Percentiles rank a stretch among this genome's conserved stretches.
phyloP scores from a whole-genome alignment of 2,329 filamentous ascomycete genomes.

The Xylariaceae sp. region DNA sequence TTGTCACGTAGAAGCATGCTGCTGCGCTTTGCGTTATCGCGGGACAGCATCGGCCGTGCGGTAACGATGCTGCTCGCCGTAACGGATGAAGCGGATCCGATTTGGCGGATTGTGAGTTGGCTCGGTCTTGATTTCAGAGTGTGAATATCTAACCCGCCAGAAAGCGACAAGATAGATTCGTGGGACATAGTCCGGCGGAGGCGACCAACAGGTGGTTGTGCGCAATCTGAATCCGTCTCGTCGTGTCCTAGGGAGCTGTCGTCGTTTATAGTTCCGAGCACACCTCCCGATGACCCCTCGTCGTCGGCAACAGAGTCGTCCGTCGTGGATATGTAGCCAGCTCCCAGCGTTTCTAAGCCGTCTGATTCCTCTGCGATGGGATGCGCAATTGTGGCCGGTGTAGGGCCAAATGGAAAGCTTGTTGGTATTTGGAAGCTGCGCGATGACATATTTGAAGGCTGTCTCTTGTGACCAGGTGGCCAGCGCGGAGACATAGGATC shows the following conservation, averaged over 20 bases:
- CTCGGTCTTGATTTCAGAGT: slow-evolving; percentile 72
- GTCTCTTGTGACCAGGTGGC: slow-evolving; percentile 49
- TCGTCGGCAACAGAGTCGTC: slow-evolving; percentile 36
- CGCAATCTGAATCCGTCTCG: slow-evolving; percentile 32
- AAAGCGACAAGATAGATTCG: slow-evolving; percentile 83
- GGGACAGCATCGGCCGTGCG: slow-evolving; percentile 55
- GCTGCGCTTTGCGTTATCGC: slow-evolving; percentile 43
- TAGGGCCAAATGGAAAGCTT: slow-evolving; percentile 21
- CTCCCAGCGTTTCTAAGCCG: slow-evolving; percentile 30
- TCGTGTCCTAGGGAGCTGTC: slow-evolving; percentile 23
- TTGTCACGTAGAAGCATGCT: slow-evolving; percentile 57
- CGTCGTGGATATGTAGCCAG: slow-evolving; percentile 29
- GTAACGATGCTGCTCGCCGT: slow-evolving; percentile 57
- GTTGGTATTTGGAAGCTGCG: slow-evolving; percentile 41
- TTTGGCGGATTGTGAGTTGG: slow-evolving; percentile 60
- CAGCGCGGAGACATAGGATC: slow-evolving; percentile 63
- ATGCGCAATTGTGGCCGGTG: slow-evolving; percentile 21
- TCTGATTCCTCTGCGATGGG: slow-evolving; percentile 29
- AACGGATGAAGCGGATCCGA: slow-evolving; percentile 51
- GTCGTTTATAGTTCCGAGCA: slow-evolving; percentile 24
- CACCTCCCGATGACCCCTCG: slow-evolving; percentile 19
- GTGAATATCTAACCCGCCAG: slow-evolving; percentile 86
- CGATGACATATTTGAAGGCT: slow-evolving; percentile 52
- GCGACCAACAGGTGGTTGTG: slow-evolving; percentile 38
- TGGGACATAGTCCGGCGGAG: slow-evolving; percentile 71